Conservation (phyloP, 495 filamentous ascomycete species). For the Tuber melanosporum region DNA sequence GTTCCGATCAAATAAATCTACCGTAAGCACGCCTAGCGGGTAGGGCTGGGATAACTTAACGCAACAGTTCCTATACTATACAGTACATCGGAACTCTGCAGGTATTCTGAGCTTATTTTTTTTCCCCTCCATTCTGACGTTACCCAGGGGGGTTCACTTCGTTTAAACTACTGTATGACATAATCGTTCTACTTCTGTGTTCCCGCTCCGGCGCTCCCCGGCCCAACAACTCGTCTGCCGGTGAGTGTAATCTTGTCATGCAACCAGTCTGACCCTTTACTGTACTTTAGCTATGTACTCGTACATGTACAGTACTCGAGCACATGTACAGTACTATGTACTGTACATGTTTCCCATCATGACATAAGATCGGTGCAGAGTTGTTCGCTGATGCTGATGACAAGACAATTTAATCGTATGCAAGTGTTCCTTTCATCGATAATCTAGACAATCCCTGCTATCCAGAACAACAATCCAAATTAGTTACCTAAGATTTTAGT, state of each 20-base stretch:
- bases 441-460: not conserved
- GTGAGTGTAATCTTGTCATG: not conserved
- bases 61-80: not conserved
- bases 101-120: not conserved
- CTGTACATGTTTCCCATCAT: not conserved
- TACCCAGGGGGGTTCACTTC: not conserved
- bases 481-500: not conserved
- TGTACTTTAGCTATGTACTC: not conserved
- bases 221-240: not conserved
- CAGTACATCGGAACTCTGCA: not conserved
- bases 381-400: not conserved
- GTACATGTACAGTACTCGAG: too few relatives aligned
- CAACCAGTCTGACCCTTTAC: not conserved
- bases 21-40: not conserved
- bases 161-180: not conserved
- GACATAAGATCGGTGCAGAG: not conserved
- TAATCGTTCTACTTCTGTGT: not conserved
- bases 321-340: too few relatives aligned
- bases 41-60: not conserved
- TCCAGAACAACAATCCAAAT: not conserved
- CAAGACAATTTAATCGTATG: not conserved
- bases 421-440: not conserved
- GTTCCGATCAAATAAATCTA: not conserved
- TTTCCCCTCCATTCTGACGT: not conserved
- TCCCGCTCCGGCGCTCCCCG: not conserved